phyloP scores from a whole-genome alignment of 2,329 filamentous ascomycete genomes.

The Drechslera avenae region DNA sequence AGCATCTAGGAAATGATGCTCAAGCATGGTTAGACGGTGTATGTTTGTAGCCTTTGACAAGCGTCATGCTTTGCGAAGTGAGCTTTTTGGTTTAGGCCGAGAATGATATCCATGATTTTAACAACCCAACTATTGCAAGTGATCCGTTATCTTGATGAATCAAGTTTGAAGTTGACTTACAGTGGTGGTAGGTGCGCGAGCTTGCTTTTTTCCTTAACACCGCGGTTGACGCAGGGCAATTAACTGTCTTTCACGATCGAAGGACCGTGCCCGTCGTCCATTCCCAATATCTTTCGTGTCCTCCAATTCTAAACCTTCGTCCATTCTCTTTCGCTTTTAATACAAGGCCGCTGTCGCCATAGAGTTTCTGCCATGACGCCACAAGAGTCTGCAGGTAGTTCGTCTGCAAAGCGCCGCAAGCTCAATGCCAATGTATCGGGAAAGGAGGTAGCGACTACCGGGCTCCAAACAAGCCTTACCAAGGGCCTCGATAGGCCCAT shows the following conservation, averaged over 20 bases:
- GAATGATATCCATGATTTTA: constrained; percentile 22
- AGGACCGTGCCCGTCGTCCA: constrained; percentile 8
- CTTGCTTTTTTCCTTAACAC: neutral
- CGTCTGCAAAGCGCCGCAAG: constrained; percentile 37
- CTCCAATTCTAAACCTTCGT: neutral
- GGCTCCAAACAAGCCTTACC: neutral
- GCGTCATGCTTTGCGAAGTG: constrained; percentile 27
- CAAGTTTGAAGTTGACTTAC: no score
- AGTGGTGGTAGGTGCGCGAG: neutral
- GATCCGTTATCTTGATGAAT: neutral
- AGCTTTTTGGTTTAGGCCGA: constrained; percentile 24
- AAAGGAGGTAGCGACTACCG: constrained; percentile 4
- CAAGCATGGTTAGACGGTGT: constrained; percentile 36
- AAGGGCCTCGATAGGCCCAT: constrained; percentile 31
- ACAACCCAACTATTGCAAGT: constrained; percentile 3
- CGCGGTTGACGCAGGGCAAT: neutral
- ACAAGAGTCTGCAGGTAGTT: constrained; percentile 8
- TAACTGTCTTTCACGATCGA: constrained; percentile 9
- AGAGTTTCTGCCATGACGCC: constrained; percentile 11
- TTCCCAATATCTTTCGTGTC: neutral
- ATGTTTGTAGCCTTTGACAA: constrained; percentile 33
- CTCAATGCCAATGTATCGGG: constrained; percentile 14
- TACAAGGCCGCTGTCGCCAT: neutral
- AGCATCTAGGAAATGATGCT: constrained; percentile 25
- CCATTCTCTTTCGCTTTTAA: neutral